phyloP scores from a whole-genome alignment of 1,139 yeast genomes.

The Kodamaea fungicola region DNA sequence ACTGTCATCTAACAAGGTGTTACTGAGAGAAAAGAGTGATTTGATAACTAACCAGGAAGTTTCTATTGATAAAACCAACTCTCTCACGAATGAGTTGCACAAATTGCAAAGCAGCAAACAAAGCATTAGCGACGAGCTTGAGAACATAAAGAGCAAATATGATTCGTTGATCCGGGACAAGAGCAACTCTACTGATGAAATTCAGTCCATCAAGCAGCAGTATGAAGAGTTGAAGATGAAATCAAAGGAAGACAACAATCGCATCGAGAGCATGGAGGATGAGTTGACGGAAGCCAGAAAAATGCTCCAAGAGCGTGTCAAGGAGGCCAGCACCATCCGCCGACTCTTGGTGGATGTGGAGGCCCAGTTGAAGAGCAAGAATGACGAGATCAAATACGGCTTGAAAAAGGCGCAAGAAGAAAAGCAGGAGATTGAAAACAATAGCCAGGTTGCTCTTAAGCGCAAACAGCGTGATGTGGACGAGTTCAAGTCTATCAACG shows the following conservation, averaged over 20 bases:
- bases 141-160: constrained; percentile 49
- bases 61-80: constrained; percentile 32
- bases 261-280: constrained; percentile 70
- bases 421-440: constrained; percentile 55
- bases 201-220: constrained; percentile 63
- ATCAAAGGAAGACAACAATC: constrained; percentile 57
- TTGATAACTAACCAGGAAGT: constrained; percentile 40
- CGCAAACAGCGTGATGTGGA: constrained; percentile 51
- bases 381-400: constrained; percentile 30
- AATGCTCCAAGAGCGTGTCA: constrained; percentile 71
- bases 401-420: constrained; percentile 48
- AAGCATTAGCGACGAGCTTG: constrained; percentile 45
- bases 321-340: constrained; percentile 74
- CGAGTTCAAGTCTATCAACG: constrained; percentile 33
- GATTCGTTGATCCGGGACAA: constrained; percentile 47
- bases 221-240: constrained; percentile 74
- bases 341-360: constrained; percentile 67
- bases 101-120: constrained; percentile 53
- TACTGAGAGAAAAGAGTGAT: constrained; percentile 36
- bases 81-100: constrained; percentile 20
- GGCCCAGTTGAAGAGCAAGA: constrained; percentile 48
- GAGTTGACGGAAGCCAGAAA: constrained; percentile 73
- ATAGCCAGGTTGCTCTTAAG: constrained; percentile 45
- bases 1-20: constrained; percentile 30
- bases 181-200: constrained; percentile 49